Conservation (phyloP, 805 yeast species). For the Sugiyamaella chiloensis region DNA sequence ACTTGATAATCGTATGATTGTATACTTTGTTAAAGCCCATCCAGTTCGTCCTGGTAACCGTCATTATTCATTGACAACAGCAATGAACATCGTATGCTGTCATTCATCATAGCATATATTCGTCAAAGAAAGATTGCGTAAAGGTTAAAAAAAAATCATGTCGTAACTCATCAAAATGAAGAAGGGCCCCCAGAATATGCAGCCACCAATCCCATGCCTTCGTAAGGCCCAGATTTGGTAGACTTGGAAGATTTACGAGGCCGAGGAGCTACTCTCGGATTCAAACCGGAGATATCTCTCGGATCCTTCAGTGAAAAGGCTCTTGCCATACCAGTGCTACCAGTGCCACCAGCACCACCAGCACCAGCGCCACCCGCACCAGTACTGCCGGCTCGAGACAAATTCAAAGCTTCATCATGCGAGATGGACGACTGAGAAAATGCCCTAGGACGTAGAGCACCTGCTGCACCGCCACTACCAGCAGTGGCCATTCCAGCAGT, state of each 20-base stretch:
- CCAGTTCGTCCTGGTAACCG: too few relatives aligned
- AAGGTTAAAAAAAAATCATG: neutral
- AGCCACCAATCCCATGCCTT: constrained; percentile 36
- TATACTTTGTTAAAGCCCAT: too few relatives aligned
- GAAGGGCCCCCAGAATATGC: constrained; percentile 39
- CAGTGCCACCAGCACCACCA: too few relatives aligned
- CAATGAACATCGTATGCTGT: too few relatives aligned
- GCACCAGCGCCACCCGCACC: too few relatives aligned
- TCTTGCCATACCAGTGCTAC: constrained; percentile 8
- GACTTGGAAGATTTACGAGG: constrained; percentile 6
- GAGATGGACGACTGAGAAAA: constrained; percentile 29
- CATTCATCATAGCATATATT: too few relatives aligned
- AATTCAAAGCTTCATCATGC: constrained; percentile 38
- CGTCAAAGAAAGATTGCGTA: too few relatives aligned
- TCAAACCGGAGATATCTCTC: neutral
- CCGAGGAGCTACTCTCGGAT: constrained; percentile 8
- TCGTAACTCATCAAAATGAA: constrained; percentile 12
- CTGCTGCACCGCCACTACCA: neutral
- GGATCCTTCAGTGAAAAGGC: constrained; percentile 7
- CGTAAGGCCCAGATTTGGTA: constrained; percentile 23
- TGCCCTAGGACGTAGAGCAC: constrained; percentile 19
- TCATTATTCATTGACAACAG: too few relatives aligned
- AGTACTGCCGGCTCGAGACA: constrained; percentile 33
- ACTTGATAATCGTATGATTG: too few relatives aligned
- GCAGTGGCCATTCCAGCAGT: neutral